Evolutionary conservation across 2,329 filamentous ascomycete genomes (phyloP).

Genomic region (Pseudogymnoascus sp.): DNA sequence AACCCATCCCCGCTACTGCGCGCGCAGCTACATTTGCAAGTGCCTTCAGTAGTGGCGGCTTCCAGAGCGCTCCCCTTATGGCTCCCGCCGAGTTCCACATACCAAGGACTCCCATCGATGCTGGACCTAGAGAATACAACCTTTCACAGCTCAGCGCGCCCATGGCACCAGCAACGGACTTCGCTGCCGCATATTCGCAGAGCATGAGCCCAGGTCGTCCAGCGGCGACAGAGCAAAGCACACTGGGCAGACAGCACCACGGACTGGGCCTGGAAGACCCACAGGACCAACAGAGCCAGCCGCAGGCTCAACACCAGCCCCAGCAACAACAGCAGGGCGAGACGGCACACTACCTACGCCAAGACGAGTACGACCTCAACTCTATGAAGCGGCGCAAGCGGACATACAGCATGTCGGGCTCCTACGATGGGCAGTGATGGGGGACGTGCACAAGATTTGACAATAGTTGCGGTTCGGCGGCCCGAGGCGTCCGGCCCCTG

Average conservation of each 20-base stretch:
- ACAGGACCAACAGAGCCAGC: conserved; percentile 14
- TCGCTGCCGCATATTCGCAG: conserved; percentile 28
- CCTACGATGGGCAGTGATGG: conserved; percentile 6
- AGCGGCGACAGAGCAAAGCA: conserved; percentile 14
- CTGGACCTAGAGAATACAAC: conserved; percentile 39
- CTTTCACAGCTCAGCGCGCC: conserved; percentile 49
- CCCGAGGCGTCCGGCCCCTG: not conserved
- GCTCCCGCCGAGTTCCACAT: conserved; percentile 46
- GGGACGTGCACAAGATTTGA: not conserved
- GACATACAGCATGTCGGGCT: conserved; percentile 11
- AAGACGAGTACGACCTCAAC: conserved; percentile 4
- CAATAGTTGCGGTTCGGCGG: not conserved
- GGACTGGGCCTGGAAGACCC: conserved; percentile 14
- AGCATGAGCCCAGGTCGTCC: conserved; percentile 16
- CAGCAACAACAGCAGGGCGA: conserved; percentile 21
- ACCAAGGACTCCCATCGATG: conserved; percentile 35
- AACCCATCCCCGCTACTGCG: conserved; percentile 25
- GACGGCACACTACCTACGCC: conserved; percentile 19
- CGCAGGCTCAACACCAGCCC: conserved; percentile 19
- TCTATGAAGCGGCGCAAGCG: conserved; percentile 4
- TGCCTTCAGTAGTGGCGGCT: conserved; percentile 41
- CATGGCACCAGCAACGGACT: conserved; percentile 45
- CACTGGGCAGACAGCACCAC: conserved; percentile 15
- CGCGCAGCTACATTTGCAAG: conserved; percentile 34
- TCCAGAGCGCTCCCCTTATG: conserved; percentile 46